These are phyloP conservation scores for Ustilago crameri DNA, from an alignment of 1,284 basidiomycete genomes.

Conservation along the genomic window DNA sequence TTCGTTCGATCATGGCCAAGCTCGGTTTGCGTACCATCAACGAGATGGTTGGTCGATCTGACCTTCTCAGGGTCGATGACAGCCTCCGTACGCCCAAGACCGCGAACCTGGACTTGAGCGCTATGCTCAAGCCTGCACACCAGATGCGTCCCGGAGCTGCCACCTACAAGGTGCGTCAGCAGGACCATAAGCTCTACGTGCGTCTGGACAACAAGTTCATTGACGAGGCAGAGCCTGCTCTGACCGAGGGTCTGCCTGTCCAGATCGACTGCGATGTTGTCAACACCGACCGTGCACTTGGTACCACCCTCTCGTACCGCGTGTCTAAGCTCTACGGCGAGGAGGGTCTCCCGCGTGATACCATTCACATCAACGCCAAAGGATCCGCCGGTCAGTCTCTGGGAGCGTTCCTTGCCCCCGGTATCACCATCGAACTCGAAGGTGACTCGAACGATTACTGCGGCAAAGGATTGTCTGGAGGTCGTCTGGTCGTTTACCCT, in stretches of 20 bases:
- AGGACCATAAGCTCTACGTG: conserved; percentile 65
- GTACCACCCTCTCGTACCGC: conserved; percentile 65
- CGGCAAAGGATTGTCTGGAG: conserved; percentile 59
- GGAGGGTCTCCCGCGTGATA: conserved; percentile 62
- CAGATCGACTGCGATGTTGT: conserved; percentile 65
- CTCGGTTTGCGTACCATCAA: conserved; percentile 64
- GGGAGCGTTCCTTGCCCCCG: conserved; percentile 64
- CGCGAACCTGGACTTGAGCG: conserved; percentile 53
- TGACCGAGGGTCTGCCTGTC: conserved; percentile 62
- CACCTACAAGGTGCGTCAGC: conserved; percentile 66
- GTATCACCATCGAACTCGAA: conserved; percentile 64
- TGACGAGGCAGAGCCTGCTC: conserved; percentile 64
- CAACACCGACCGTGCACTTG: conserved; percentile 66
- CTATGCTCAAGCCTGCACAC: conserved; percentile 63
- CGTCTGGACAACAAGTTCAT: conserved; percentile 67
- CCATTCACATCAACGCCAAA: conserved; percentile 66
- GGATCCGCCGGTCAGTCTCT: conserved; percentile 63
- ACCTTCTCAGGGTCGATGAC: conserved; percentile 61
- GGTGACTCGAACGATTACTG: conserved; percentile 63
- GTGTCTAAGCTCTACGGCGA: conserved; percentile 65
- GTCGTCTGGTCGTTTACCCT: conserved; percentile 63
- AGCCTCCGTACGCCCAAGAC: conserved; percentile 60
- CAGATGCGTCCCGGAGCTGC: conserved; percentile 66
- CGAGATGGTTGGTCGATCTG: conserved; percentile 65
- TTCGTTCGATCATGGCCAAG: conserved; percentile 64